Evolutionary conservation across 2,329 filamentous ascomycete genomes (phyloP).

Genomic region (Sarocladium strictum): DNA sequence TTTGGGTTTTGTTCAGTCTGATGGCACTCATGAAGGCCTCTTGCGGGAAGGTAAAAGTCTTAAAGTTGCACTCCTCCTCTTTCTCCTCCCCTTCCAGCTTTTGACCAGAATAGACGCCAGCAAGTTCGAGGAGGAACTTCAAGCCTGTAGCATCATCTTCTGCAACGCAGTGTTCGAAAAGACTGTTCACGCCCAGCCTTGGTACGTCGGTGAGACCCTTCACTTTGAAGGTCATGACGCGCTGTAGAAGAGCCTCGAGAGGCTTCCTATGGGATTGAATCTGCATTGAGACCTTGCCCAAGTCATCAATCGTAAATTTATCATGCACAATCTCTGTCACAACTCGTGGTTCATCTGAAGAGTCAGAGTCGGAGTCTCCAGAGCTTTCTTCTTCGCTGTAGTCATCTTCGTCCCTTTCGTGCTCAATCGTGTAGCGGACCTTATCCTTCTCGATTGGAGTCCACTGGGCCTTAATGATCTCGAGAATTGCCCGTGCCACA

Average conservation of each 20-base stretch:
- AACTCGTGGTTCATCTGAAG: constrained; percentile 38
- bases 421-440: constrained; percentile 41
- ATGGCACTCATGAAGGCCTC: constrained; percentile 39
- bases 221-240: constrained; percentile 26
- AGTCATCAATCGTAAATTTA: constrained; percentile 68
- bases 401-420: constrained; percentile 23
- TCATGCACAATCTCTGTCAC: constrained; percentile 54
- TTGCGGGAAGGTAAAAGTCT: constrained; percentile 33
- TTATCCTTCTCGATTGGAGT: constrained; percentile 46
- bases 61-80: constrained; percentile 24
- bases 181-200: constrained; percentile 11
- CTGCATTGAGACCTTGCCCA: constrained; percentile 62
- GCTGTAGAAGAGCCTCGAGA: constrained; percentile 40
- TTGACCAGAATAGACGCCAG: constrained; percentile 25
- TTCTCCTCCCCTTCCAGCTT: constrained; percentile 28
- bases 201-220: constrained; percentile 17
- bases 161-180: constrained; percentile 41
- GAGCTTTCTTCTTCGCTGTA: constrained; percentile 27
- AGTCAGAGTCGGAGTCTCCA: constrained; percentile 27
- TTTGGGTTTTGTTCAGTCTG: constrained; percentile 41
- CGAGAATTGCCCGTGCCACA: constrained; percentile 59
- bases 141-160: constrained; percentile 49
- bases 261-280: constrained; percentile 61
- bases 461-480: constrained; percentile 67
- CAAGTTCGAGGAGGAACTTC: constrained; percentile 51